Base-by-base conservation (phyloP, 208 protist species). In the Trypanosoma theileri region DNA sequence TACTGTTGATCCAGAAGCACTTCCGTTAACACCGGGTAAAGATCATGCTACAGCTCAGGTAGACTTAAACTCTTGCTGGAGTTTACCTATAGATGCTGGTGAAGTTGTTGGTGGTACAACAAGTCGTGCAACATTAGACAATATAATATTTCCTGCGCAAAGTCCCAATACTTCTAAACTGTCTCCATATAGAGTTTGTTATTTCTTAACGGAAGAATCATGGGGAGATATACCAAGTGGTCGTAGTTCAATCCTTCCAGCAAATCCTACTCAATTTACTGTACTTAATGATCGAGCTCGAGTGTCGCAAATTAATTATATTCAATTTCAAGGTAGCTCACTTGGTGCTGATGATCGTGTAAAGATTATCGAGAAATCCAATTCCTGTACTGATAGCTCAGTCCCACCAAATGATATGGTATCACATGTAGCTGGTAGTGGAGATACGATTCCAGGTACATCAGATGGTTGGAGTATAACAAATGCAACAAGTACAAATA, bases 201-300 rank as follows among this genome's bases (percentile, higher is more conserved):
- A 96, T 70, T 61, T 42, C 1, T 69, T 91, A 26, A 61, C 55
- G 8, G 75, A 55, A 14, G 73, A 69, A 17, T 82, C 83, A 51
- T 96, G 91, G 91, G 86, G 83, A 0, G 80, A 92, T 70, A 66
- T 96, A 44, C 85, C 88, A 3, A 79, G 80, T 52, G 78, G 75
- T 17, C 69, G 84, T 13, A 57, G 61, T 28, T 59, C 14, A 14
- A 60, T 96, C 13, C 71, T 91, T 42, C 66, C 92, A 13, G 92
- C 92, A 13, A 96, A 96, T 66, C 91, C 91, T 4, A 17, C 59
- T 9, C 46, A 22, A 64, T 96, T 96, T 62, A 71, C 75, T 26
- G 82, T 83, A 12, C 62, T 65, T n/a, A 83, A 89, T 7, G 26
- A 52, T 13, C 60, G 77, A 1, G 73, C 86, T 6, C 70, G 84